Conservation (phyloP, 768 basidiomycete species). For the Calocera viscosa region DNA sequence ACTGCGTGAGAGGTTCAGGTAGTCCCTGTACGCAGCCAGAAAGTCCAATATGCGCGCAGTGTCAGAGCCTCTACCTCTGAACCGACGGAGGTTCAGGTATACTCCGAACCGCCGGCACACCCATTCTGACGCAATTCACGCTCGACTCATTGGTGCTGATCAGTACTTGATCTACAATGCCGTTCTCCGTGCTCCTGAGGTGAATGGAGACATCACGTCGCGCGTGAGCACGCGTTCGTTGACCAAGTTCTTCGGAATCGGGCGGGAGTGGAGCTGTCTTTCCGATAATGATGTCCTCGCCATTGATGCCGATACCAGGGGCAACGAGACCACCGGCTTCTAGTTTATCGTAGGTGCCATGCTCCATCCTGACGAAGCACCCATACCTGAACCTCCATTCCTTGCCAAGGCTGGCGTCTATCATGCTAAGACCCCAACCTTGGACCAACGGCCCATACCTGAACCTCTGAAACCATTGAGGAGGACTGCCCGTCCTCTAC, state of each 20-base stretch:
- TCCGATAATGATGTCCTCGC: constrained; percentile 98
- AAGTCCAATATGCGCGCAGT: too few species aligned
- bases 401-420: too few species aligned
- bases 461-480: too few species aligned
- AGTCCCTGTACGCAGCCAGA: too few species aligned
- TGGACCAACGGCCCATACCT: too few species aligned
- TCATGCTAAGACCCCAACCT: too few species aligned
- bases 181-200: constrained; percentile 93
- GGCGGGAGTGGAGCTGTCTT: constrained; percentile 96
- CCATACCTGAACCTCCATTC: too few species aligned
- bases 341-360: constrained; percentile 95
- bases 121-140: constrained; percentile 97
- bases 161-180: constrained; percentile 93
- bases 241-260: constrained; percentile 93
- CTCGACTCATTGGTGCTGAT: constrained; percentile 94
- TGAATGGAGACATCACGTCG: constrained; percentile 95
- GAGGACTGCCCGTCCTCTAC: too few species aligned
- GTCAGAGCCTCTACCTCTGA: too few species aligned
- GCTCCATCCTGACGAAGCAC: constrained; percentile 91
- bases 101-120: too few species aligned
- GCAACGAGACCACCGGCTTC: constrained; percentile 94
- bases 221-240: constrained; percentile 84
- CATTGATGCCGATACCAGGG: constrained; percentile 84
- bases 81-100: too few species aligned
- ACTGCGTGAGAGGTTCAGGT: background rate